Evolutionary conservation across 2,329 filamentous ascomycete genomes (phyloP).

Genomic region (Alternaria gaisen): DNA sequence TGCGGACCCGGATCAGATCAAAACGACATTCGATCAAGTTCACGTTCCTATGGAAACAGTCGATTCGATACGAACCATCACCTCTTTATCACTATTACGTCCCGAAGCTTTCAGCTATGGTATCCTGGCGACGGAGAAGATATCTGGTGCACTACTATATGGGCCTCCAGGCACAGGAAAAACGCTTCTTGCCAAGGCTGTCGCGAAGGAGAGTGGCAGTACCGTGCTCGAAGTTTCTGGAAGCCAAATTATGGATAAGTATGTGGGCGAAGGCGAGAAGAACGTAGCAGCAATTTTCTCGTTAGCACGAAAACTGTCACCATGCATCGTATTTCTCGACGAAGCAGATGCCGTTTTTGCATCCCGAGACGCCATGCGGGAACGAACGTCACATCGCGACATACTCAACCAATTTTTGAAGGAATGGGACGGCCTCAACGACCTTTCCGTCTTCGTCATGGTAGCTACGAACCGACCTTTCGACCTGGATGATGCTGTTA

Average conservation of each 20-base stretch:
- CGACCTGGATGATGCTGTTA: constrained; percentile 88
- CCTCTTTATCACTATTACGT: constrained; percentile 82
- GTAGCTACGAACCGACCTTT: constrained; percentile 96
- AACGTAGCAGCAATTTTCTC: constrained; percentile 90
- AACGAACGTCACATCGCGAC: constrained; percentile 79
- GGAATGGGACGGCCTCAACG: constrained; percentile 94
- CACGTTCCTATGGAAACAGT: constrained; percentile 84
- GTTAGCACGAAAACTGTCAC: constrained; percentile 87
- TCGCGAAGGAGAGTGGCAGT: constrained; percentile 71
- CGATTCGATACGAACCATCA: constrained; percentile 86
- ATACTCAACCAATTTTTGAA: constrained; percentile 96
- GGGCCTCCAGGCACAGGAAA: constrained; percentile 81
- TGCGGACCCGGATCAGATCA: constrained; percentile 81
- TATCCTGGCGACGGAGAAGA: constrained; percentile 88
- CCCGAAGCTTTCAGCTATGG: constrained; percentile 97
- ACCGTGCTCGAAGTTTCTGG: constrained; percentile 84
- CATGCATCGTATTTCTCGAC: constrained; percentile 95
- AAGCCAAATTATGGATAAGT: constrained; percentile 94
- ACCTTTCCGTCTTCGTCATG: constrained; percentile 92
- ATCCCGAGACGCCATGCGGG: constrained; percentile 71
- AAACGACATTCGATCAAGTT: constrained; percentile 87
- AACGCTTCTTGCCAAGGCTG: constrained; percentile 69
- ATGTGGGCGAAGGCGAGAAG: constrained; percentile 95
- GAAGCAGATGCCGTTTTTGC: constrained; percentile 94
- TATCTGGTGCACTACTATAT: constrained; percentile 87